These are phyloP conservation scores for Rhizopus sp. DNA, from an alignment of 371 early-diverging fungal genomes.

Conservation along the genomic window DNA sequence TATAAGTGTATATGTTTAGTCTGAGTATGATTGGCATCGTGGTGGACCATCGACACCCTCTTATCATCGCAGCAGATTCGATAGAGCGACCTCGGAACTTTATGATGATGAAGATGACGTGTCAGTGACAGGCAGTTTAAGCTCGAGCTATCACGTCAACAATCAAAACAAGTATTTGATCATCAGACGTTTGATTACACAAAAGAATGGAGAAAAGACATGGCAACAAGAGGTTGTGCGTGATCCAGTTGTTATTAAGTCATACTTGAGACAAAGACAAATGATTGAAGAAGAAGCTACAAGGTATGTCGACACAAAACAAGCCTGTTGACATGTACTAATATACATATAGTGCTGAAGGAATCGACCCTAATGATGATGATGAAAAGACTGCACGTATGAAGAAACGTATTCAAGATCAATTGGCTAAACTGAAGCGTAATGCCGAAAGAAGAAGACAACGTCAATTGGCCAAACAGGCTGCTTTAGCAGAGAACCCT, in stretches of 20 bases:
- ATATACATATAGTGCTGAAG: constrained; percentile 42
- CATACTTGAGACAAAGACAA: constrained; percentile 82
- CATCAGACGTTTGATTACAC: constrained; percentile 63
- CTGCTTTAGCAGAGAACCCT: constrained; percentile 53
- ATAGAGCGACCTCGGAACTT: constrained; percentile 41
- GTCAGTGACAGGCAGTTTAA: constrained; percentile 60
- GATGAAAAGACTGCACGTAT: constrained; percentile 64
- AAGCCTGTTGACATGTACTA: background rate
- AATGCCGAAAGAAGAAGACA: constrained; percentile 65
- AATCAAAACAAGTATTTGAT: constrained; percentile 65
- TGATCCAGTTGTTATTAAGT: constrained; percentile 86
- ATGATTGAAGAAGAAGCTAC: constrained; percentile 75
- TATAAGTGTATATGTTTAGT: constrained; percentile 7
- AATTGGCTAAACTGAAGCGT: constrained; percentile 63
- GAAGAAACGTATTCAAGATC: constrained; percentile 65
- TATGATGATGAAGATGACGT: constrained; percentile 59
- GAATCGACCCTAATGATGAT: constrained; percentile 60
- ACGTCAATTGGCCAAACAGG: constrained; percentile 48
- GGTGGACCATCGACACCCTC: constrained; percentile 33
- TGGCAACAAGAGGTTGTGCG: constrained; percentile 82
- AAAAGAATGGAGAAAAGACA: constrained; percentile 66
- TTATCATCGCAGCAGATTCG: constrained; percentile 34
- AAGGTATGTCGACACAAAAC: constrained; percentile 22
- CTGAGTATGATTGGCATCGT: constrained; percentile 41
- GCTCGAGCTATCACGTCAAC: constrained; percentile 56